These are phyloP conservation scores for Tetrastigma voinierianum DNA, from an alignment of 164 flowering plant species.

Conservation along the genomic window DNA sequence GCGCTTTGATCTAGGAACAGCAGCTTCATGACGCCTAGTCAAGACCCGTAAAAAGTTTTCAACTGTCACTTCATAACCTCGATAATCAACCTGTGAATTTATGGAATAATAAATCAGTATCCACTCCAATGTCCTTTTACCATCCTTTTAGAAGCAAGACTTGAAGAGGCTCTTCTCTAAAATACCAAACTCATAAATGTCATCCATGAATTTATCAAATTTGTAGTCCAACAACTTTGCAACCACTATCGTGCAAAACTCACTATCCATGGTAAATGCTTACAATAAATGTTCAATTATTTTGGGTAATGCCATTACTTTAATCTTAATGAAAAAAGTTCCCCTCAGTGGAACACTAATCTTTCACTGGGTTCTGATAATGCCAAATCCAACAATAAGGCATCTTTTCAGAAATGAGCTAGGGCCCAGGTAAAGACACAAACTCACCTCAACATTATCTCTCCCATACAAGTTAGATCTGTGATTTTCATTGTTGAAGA, in stretches of 20 bases:
- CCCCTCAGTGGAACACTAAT: not conserved
- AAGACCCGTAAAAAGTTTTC: slow-evolving; percentile 89
- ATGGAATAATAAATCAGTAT: slow-evolving; percentile 6
- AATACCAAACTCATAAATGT: no score
- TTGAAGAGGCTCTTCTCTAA: no score
- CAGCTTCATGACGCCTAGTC: slow-evolving; percentile 89
- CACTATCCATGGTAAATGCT: not conserved
- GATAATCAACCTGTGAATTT: slow-evolving; percentile 81
- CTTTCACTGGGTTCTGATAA: not conserved
- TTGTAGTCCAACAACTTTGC: no score
- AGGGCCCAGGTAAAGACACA: slow-evolving; percentile 3
- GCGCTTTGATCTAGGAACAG: slow-evolving; percentile 97
- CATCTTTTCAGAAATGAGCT: not conserved
- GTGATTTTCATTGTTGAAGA: slow-evolving; percentile 97
- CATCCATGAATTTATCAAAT: no score
- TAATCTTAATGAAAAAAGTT: not conserved
- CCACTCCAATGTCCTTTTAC: not conserved
- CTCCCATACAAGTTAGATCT: slow-evolving; percentile 93
- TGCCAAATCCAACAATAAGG: not conserved
- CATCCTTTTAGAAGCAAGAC: no score
- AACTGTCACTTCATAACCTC: slow-evolving; percentile 99
- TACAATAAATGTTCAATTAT: not conserved
- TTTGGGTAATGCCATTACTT: not conserved
- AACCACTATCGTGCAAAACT: not conserved
- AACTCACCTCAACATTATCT: slow-evolving; percentile 90